Base-by-base conservation (phyloP, 139 green algal species). In the Ulvella scutata region DNA sequence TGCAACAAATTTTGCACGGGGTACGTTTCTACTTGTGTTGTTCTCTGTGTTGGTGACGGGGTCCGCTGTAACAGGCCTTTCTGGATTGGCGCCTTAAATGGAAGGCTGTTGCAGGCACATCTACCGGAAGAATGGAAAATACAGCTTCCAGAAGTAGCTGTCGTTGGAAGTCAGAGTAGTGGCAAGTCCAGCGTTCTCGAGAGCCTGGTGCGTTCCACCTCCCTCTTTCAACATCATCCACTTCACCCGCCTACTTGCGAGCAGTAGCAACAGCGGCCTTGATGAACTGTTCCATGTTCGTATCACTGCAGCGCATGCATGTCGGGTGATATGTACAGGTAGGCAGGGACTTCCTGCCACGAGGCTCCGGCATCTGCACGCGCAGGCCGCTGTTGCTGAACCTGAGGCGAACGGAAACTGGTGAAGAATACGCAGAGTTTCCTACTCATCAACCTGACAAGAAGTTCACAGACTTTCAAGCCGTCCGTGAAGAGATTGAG, bases 111-210 rank as follows among this genome's bases (percentile, higher is more conserved):
- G 60, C 84, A 95, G 91, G 84, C 51, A 13, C 51, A 67, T 10
- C 33, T 93, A 3, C 88, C 83, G 0, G 74, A 91, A 2, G 89
- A 96, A 72, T 81, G 95, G 20, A 90, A 89, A 79, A 82, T 96
- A 6, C 88, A 92, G 35, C 79, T 97, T 21, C 93, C 92, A 0
- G 90, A 96, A 79, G 90, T 98, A 17, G 95, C 90, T 3, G 95
- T 98, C 9, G 85, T 99, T 21, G 95, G 95, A 9, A 93, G 86
- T 61, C 95, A 99, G 73, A 92, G 82, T 86, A 95, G 87, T 75
- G 95, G 95, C 75, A 99, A 99, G 76, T 92, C 81, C 34, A 92
- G 81, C 74, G 95, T 99, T 13, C 81, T 99, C 2, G 95, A 99
- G 81, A 87, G 92, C 6, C 72, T 99, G 77, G 95, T 97, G 80